Conservation (phyloP, 805 yeast genomes). For the Lachancea lanzarotensis region DNA sequence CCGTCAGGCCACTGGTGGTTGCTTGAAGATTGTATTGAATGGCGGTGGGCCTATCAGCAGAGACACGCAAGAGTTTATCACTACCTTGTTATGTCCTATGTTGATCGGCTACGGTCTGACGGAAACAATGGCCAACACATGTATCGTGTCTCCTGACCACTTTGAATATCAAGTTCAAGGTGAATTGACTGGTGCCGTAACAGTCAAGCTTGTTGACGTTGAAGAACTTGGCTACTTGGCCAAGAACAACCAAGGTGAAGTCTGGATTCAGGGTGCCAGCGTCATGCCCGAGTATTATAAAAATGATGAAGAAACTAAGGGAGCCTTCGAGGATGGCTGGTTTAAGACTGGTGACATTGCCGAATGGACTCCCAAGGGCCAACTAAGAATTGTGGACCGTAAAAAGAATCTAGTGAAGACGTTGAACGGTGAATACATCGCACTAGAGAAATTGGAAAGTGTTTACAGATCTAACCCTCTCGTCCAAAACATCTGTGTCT, state of each 20-base stretch:
- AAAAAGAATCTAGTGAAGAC: conserved; percentile 95
- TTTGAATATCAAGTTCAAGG: conserved; percentile 78
- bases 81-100: conserved; percentile 75
- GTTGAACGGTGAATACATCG: conserved; percentile 94
- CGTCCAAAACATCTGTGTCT: conserved; percentile 81
- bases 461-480: conserved; percentile 75
- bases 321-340: conserved; percentile 84
- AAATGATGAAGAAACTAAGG: conserved; percentile 73
- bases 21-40: conserved; percentile 61
- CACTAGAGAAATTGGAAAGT: conserved; percentile 89
- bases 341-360: conserved; percentile 96
- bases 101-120: conserved; percentile 94
- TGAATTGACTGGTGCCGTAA: conserved; percentile 71
- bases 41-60: conserved; percentile 89
- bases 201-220: conserved; percentile 85
- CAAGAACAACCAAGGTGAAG: conserved; percentile 88
- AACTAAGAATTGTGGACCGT: conserved; percentile 80
- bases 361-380: conserved; percentile 80
- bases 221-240: conserved; percentile 88
- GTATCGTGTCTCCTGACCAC: conserved; percentile 56
- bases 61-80: conserved; percentile 76
- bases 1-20: conserved; percentile 93
- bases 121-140: conserved; percentile 87
- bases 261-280: conserved; percentile 68
- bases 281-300: conserved; percentile 74